These are phyloP conservation scores for Xylaria sp. DNA, from an alignment of 2,329 filamentous ascomycete species.

Conservation along the genomic window DNA sequence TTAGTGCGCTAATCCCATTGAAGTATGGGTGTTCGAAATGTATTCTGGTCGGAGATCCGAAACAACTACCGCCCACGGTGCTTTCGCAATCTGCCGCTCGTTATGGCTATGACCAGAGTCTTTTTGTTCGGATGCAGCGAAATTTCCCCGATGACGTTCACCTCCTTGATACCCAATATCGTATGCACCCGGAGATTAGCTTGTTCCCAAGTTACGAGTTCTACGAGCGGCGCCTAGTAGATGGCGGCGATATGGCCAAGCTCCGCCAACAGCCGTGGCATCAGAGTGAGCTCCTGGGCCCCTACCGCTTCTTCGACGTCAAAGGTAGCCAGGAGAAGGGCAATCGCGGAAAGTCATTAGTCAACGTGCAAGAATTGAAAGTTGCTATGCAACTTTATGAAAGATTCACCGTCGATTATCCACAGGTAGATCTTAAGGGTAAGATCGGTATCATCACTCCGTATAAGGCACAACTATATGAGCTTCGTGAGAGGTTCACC, in stretches of 20 bases:
- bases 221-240: constrained; percentile 87
- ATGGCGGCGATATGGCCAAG: constrained; percentile 84
- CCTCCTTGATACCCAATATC: constrained; percentile 96
- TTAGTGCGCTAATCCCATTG: constrained; percentile 94
- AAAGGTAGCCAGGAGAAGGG: constrained; percentile 85
- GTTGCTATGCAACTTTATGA: constrained; percentile 88
- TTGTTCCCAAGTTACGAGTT: constrained; percentile 89
- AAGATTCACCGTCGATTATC: constrained; percentile 79
- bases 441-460: constrained; percentile 98
- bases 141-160: constrained; percentile 91
- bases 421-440: constrained; percentile 74
- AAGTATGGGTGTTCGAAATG: constrained; percentile 98
- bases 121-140: constrained; percentile 98
- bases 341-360: constrained; percentile 84
- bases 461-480: constrained; percentile 91
- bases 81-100: constrained; percentile 91
- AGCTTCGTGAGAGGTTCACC: constrained; percentile 80
- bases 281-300: constrained; percentile 79
- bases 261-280: constrained; percentile 89
- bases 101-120: constrained; percentile 96
- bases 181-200: constrained; percentile 99
- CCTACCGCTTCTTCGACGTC: constrained; percentile 98
- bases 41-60: constrained; percentile 96
- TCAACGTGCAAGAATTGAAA: constrained; percentile 84
- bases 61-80: constrained; percentile 95